These are phyloP conservation scores for Podaxis sp. DNA, from an alignment of 768 basidiomycete species.

Conservation along the genomic window DNA sequence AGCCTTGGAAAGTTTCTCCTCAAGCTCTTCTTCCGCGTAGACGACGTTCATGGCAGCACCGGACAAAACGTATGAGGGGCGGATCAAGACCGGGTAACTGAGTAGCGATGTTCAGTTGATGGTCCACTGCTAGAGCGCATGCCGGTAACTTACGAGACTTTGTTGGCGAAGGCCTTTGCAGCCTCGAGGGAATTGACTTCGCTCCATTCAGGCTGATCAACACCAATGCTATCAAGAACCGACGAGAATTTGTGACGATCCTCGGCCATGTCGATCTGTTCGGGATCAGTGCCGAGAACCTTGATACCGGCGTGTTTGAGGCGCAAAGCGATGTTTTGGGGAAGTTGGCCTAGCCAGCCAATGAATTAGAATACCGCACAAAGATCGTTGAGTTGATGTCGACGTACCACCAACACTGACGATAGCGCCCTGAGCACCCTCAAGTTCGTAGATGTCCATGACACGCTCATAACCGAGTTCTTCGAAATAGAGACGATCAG, in stretches of 20 bases:
- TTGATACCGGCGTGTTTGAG: conserved; percentile 89
- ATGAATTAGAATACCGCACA: not conserved
- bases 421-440: conserved; percentile 88
- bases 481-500: conserved; percentile 98
- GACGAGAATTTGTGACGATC: conserved; percentile 99
- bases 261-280: conserved; percentile 94
- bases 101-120: conserved; percentile 11
- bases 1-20: conserved; percentile 95
- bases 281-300: conserved; percentile 94
- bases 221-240: conserved; percentile 89
- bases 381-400: not conserved
- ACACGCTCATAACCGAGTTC: conserved; percentile 97
- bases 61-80: conserved; percentile 97
- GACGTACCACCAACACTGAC: conserved; percentile 92
- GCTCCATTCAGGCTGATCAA: conserved; percentile 96
- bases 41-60: conserved; percentile 99
- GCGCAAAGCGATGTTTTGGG: conserved; percentile 97
- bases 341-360: conserved; percentile 75
- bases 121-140: not conserved
- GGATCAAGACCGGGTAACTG: conserved; percentile 95
- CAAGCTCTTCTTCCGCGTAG: conserved; percentile 83
- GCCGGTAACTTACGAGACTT: conserved; percentile 62
- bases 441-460: conserved; percentile 99
- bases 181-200: conserved; percentile 87
- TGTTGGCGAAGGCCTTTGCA: conserved; percentile 87